A percentile compares a stretch with the other conserved stretches of the same genome.
These are phyloP conservation scores for Penicillium diatomitis DNA, from an alignment of 495 filamentous ascomycete genomes.

Conservation along the genomic window DNA sequence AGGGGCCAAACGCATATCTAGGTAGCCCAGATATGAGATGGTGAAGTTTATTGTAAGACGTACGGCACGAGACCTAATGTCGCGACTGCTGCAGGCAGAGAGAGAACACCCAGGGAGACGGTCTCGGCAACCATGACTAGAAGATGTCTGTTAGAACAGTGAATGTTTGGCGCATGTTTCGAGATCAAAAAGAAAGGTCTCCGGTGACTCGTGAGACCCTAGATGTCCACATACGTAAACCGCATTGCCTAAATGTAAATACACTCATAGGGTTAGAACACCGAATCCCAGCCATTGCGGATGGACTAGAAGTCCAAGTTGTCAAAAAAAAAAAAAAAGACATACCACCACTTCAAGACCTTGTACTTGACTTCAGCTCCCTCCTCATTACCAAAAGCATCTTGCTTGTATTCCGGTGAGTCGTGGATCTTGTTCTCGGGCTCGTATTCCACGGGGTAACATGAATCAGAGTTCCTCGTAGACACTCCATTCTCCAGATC, in stretches of 20 bases:
- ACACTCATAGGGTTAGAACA: not conserved
- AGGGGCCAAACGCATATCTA: no score
- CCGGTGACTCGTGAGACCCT: no score
- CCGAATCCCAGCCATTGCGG: not conserved
- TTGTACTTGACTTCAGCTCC: constrained; percentile 26
- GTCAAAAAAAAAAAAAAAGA: not conserved
- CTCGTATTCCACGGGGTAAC: not conserved
- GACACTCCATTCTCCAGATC: not conserved
- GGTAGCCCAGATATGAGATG: no score
- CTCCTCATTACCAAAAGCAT: constrained; percentile 26
- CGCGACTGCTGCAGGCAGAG: constrained; percentile 56
- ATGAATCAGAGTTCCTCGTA: not conserved
- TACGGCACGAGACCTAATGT: constrained; percentile 52
- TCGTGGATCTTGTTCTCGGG: constrained; percentile 3
- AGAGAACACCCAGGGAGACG: constrained; percentile 63
- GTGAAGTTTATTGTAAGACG: not conserved
- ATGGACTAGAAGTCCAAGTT: not conserved
- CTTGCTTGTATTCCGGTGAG: constrained; percentile 10
- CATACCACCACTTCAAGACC: constrained; percentile 27
- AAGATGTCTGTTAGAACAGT: not conserved
- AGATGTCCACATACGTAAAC: constrained; percentile 17
- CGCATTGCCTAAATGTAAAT: constrained; percentile 31
- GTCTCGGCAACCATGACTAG: constrained; percentile 60
- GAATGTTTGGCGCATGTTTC: not conserved
- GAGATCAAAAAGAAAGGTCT: not conserved